These are phyloP conservation scores for Globisporangium uncinulatum DNA, from an alignment of 352 stramenopile species.

Conservation along the genomic window DNA sequence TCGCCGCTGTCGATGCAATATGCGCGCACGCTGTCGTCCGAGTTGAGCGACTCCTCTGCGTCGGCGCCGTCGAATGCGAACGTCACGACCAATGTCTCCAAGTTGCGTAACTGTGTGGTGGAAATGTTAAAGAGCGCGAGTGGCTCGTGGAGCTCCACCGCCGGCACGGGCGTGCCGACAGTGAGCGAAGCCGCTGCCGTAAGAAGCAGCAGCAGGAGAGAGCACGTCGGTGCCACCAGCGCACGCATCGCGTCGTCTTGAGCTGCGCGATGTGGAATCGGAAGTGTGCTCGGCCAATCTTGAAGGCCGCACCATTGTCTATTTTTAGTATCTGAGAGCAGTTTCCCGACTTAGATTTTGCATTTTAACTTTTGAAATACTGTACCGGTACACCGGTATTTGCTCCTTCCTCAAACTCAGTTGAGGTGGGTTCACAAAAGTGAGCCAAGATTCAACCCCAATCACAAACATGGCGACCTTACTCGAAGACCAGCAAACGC, in stretches of 20 bases:
- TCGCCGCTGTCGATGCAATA: conserved; percentile 15
- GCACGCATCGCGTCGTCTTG: background rate
- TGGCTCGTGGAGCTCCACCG: conserved; percentile 6
- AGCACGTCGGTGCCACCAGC: background rate
- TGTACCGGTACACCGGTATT: too few relatives aligned
- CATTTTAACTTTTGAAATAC: too few relatives aligned
- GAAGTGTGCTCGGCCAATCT: too few relatives aligned
- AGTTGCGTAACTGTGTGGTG: conserved; percentile 17
- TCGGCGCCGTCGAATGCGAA: conserved; percentile 18
- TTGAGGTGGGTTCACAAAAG: too few relatives aligned
- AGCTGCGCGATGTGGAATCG: background rate
- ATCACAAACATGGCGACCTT: too few relatives aligned
- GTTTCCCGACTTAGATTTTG: too few relatives aligned
- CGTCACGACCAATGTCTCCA: conserved; percentile 24
- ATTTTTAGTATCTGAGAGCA: too few relatives aligned
- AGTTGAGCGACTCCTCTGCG: conserved; percentile 7
- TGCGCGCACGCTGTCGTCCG: conserved; percentile 11
- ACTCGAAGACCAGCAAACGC: background rate
- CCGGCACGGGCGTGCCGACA: background rate
- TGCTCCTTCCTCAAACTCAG: too few relatives aligned
- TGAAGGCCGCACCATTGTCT: too few relatives aligned
- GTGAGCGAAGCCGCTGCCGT: background rate
- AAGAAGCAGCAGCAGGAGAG: background rate
- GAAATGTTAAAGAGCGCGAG: conserved; percentile 10
- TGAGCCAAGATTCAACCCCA: too few relatives aligned